These are phyloP conservation scores for Trametes polyzona DNA, from an alignment of 1,284 basidiomycete species.

Conservation along the genomic window DNA sequence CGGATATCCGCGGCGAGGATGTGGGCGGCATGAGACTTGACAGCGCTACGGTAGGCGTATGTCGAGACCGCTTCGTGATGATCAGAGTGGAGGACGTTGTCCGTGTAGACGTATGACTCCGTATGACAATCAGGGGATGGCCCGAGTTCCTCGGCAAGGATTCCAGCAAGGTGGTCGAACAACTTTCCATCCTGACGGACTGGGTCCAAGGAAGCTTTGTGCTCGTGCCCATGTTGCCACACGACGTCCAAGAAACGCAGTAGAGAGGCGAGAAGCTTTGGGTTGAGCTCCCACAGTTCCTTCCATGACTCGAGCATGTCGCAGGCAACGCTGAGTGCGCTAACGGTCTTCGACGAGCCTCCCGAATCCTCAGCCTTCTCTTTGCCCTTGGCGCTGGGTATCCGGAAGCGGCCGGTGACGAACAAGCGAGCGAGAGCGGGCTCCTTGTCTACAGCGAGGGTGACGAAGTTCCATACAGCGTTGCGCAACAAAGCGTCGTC, in stretches of 20 bases:
- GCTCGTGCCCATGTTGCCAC: conserved; percentile 84
- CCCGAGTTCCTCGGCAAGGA: conserved; percentile 68
- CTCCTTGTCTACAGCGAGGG: conserved; percentile 83
- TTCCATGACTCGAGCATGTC: conserved; percentile 73
- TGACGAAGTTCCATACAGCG: conserved; percentile 84
- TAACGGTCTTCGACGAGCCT: conserved; percentile 42
- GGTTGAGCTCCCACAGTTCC: conserved; percentile 74
- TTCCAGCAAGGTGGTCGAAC: conserved; percentile 65
- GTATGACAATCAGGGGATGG: conserved; percentile 67
- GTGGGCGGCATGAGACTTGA: conserved; percentile 76
- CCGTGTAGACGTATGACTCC: conserved; percentile 47
- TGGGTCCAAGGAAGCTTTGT: conserved; percentile 60
- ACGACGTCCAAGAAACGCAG: conserved; percentile 81
- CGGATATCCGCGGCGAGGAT: conserved; percentile 75
- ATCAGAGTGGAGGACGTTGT: conserved; percentile 59
- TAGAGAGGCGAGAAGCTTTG: conserved; percentile 75
- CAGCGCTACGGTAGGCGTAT: conserved; percentile 72
- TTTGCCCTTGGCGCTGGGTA: conserved; percentile 49
- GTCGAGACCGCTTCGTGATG: conserved; percentile 63
- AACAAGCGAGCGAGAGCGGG: conserved; percentile 87
- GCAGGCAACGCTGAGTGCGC: conserved; percentile 66
- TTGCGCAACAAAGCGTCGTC: conserved; percentile 71
- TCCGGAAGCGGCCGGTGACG: conserved; percentile 70
- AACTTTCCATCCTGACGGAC: conserved; percentile 60
- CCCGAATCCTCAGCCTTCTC: conserved; percentile 34